These are phyloP conservation scores for Cercospora zeae-maydis DNA, from an alignment of 2,329 filamentous ascomycete genomes.

Conservation along the genomic window DNA sequence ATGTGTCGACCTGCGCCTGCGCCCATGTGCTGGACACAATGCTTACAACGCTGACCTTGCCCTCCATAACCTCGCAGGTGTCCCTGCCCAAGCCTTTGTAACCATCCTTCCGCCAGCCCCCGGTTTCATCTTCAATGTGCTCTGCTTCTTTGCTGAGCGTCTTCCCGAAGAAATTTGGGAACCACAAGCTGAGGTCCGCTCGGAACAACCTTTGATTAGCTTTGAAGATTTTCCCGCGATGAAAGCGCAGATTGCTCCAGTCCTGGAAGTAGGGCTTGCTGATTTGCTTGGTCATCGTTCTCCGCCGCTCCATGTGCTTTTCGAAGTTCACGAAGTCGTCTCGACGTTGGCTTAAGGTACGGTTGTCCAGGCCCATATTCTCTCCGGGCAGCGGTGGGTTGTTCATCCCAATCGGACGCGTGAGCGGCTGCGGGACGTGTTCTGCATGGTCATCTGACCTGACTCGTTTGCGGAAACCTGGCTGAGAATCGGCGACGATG, in stretches of 20 bases:
- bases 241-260: conserved; percentile 79
- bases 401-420: conserved; percentile 76
- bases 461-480: conserved; percentile 23
- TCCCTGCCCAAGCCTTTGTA: conserved; percentile 48
- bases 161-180: conserved; percentile 83
- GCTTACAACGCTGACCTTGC: conserved; percentile 68
- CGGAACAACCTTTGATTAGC: conserved; percentile 82
- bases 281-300: conserved; percentile 72
- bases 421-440: conserved; percentile 53
- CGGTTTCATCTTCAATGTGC: conserved; percentile 57
- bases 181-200: conserved; percentile 77
- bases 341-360: conserved; percentile 64
- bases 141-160: conserved; percentile 67
- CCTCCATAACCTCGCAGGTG: conserved; percentile 71
- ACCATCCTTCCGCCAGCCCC: conserved; percentile 39
- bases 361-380: conserved; percentile 72
- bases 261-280: conserved; percentile 92
- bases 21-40: conserved; percentile 85
- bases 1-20: conserved; percentile 71
- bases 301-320: conserved; percentile 72
- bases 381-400: conserved; percentile 71
- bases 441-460: conserved; percentile 36
- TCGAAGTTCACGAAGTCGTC: conserved; percentile 83
- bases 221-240: conserved; percentile 86
- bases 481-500: conserved; percentile 18